These are phyloP conservation scores for Diutina rugosa DNA, from an alignment of 1,139 yeast species.

Conservation along the genomic window DNA sequence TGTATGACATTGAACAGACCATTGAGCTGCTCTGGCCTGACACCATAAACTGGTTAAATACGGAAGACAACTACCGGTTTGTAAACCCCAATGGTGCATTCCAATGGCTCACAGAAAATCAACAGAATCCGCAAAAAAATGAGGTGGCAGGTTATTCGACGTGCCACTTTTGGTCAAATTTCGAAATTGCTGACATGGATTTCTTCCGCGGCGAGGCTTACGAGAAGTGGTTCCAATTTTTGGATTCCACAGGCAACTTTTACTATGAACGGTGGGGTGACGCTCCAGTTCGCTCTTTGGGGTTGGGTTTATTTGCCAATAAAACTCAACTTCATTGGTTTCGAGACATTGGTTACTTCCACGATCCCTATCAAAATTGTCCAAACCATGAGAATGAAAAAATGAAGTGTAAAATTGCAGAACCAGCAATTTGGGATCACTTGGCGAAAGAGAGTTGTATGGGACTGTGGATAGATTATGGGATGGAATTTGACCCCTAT, in stretches of 20 bases:
- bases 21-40: constrained; percentile 57
- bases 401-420: constrained; percentile 25
- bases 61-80: constrained; percentile 48
- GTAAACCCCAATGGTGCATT: constrained; percentile 47
- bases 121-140: constrained; percentile 46
- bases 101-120: constrained; percentile 59
- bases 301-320: constrained; percentile 63
- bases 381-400: constrained; percentile 30
- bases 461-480: constrained; percentile 57
- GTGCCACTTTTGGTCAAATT: constrained; percentile 84
- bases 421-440: constrained; percentile 27
- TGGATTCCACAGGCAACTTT: constrained; percentile 65
- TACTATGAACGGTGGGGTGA: constrained; percentile 91
- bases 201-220: constrained; percentile 62
- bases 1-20: constrained; percentile 59
- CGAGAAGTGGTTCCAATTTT: constrained; percentile 44
- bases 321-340: constrained; percentile 70
- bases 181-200: constrained; percentile 74
- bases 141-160: constrained; percentile 59
- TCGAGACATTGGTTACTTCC: constrained; percentile 72
- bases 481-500: constrained; percentile 18
- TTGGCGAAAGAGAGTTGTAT: constrained; percentile 58
- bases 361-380: constrained; percentile 64
- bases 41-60: constrained; percentile 42
- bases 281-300: constrained; percentile 78